Percentiles rank a stretch among this genome's conserved stretches.
Conservation (phyloP, 768 basidiomycete species). For the Agaricus sinodeliciosus region DNA sequence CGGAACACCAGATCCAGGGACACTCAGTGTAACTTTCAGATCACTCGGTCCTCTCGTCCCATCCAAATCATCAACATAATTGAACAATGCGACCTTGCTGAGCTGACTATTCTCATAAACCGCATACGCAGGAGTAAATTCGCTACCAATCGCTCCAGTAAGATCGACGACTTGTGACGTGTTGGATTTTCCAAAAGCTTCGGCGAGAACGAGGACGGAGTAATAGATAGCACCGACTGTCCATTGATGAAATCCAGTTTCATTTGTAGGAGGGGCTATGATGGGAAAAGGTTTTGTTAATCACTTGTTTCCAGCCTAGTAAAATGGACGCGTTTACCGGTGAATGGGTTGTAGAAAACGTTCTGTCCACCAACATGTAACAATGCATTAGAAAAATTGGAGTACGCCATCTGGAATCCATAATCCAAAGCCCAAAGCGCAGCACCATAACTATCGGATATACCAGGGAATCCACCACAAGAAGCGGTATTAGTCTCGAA, state of each 20-base stretch:
- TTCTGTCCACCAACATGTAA: constrained; percentile 63
- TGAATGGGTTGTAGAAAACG: constrained; percentile 65
- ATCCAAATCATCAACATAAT: constrained; percentile 57
- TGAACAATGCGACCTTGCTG: constrained; percentile 61
- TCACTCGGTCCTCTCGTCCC: constrained; percentile 43
- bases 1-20: constrained; percentile 42
- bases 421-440: constrained; percentile 64
- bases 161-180: constrained; percentile 64
- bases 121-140: constrained; percentile 60
- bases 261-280: constrained; percentile 43
- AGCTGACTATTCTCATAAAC: constrained; percentile 68
- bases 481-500: constrained; percentile 67
- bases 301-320: not conserved
- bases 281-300: not conserved
- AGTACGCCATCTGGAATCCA: constrained; percentile 53
- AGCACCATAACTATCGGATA: constrained; percentile 56
- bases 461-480: constrained; percentile 62
- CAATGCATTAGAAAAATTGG: constrained; percentile 48
- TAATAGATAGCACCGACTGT: constrained; percentile 73
- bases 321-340: constrained; percentile 31
- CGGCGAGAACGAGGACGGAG: constrained; percentile 61
- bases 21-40: constrained; percentile 35
- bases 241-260: constrained; percentile 58
- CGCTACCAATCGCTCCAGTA: constrained; percentile 38
- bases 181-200: constrained; percentile 62